Evolutionary conservation across 345 rosid genomes (phyloP), one percentile per base, ranked within the genome.

Genomic region (Sonneratia alba): DNA sequence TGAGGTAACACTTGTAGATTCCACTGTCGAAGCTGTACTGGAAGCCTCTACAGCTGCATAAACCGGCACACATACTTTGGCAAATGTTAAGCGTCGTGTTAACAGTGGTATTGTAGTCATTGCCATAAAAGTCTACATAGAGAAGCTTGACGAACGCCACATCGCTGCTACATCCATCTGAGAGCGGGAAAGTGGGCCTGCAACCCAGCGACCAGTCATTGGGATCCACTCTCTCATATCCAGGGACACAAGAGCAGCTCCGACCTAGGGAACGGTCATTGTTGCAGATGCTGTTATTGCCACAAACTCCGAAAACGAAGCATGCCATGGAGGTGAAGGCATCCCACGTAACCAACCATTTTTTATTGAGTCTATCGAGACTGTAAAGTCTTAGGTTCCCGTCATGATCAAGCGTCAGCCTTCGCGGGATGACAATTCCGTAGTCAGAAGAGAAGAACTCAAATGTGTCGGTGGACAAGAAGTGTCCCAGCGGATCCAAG

Each of bases 331-430:
- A n/a, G 14, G 66, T 21, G 15, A 51, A 3, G 12, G 68, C 73
- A 70, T 84, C 74, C 81, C 79, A 80, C 18, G 82, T 10, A 22
- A 82, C 78, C 27, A 16, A 40, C 88, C 85, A 82, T 1, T 27
- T 21, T 11, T 16, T 62, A 1, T 10, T 69, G 5, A 18, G 24
- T 4, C 69, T 27, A 21, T 71, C 66, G 5, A 70, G 70, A 56
- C 84, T 79, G 49, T 85, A 85, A n/a, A 82, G 18, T 7, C 80
- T 63, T 38, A 85, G 37, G 65, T 76, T 77, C 36, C 85, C 85
- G 49, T 84, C 87, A 43, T 11, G 56, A 71, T 81, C 85, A 19
- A 84, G 77, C 14, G 73, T 81, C 38, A 84, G 42, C 64, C 82
- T 49, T 66, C 87, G 67, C n/a, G 69, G 71, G 3, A 63, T 42